A percentile compares a stretch with the other conserved stretches of the same genome.
These are phyloP conservation scores for Thamnidium elegans DNA, from an alignment of 192 early-diverging fungal species.

Conservation along the genomic window DNA sequence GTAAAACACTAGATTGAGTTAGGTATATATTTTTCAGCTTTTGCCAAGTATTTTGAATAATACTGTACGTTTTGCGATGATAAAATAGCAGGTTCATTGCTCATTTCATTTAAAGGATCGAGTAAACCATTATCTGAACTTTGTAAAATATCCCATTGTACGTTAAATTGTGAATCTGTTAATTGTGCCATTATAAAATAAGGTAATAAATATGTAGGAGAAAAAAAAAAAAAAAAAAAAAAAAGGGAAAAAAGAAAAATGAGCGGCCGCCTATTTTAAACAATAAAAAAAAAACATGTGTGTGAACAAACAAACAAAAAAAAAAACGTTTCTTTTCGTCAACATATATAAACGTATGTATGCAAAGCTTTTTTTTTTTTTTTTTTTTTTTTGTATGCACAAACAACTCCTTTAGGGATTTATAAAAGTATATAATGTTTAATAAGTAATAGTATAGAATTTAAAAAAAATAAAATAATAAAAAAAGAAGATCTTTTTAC, in stretches of 20 bases:
- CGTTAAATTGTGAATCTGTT: not conserved
- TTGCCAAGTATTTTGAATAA: not conserved
- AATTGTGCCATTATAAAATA: not conserved
- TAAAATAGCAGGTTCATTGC: not conserved
- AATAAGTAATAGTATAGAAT: not conserved
- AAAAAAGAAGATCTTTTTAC: constrained; percentile 8
- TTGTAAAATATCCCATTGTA: constrained; percentile 13
- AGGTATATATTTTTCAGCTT: not conserved
- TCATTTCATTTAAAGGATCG: constrained; percentile 5
- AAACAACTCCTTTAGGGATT: no score
- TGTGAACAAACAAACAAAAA: no score
- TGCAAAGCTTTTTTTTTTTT: no score
- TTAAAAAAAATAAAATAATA: not conserved
- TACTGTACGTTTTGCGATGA: not conserved
- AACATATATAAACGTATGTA: no score
- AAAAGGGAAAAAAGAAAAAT: not conserved
- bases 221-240: constrained; percentile 7
- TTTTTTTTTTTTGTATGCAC: no score
- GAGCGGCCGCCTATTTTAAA: not conserved
- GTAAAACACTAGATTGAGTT: not conserved
- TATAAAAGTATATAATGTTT: not conserved
- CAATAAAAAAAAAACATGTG: no score
- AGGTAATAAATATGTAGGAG: not conserved
- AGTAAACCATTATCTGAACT: not conserved
- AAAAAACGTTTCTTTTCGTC: no score